Base-by-base conservation (phyloP, 108 stramenopile genomes). In the Discostella stelligeroides region DNA sequence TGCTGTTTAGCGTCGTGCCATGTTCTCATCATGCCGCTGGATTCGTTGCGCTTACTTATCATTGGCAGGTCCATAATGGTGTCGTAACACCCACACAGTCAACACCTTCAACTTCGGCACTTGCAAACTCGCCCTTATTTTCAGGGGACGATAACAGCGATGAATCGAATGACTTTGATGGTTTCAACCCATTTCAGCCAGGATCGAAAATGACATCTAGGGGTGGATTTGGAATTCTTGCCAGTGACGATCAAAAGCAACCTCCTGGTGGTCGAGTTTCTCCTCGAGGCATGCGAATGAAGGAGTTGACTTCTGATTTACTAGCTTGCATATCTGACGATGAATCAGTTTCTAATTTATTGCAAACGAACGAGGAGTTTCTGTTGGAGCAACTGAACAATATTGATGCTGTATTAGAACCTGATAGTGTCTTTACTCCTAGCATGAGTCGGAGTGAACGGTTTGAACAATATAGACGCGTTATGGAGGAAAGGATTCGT, bases 331-430 rank as follows among this genome's bases (percentile, higher is more conserved):
- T 69, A 51, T 68, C 61, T 7, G 66, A 74, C 39, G 48, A 57
- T 15, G 72, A 79, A 12, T 34, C 60, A n/a, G 58, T 79, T 17
- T 40, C 37, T 45, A 5, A 28, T 23, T 45, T 79, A 38, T 45
- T 79, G 18, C 15, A 46, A 51, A 56, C 67, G 7, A 60, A 79
- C 42, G 77, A 79, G 61, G 72, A 61, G 0, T 79, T 79, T 21
- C 30, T 79, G n/a, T 37, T 79, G 49, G 77, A 79, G 7, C 77
- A 73, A 69, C 56, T 79, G 7, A 69, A 73, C 37, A 79, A 79
- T 63, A 5, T 58, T 27, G 77, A 73, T 45, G 72, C 72, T 29
- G 67, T 73, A 15, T 55, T 79, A 30, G 77, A 79, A 24, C 66
- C 66, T 7, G 77, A 74, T 30, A 62, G 60, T 45, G 68, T 79